Percentiles rank a stretch among this genome's conserved stretches.
Evolutionary conservation across 768 basidiomycete genomes (phyloP).

Genomic region (Lentinula sp.): DNA sequence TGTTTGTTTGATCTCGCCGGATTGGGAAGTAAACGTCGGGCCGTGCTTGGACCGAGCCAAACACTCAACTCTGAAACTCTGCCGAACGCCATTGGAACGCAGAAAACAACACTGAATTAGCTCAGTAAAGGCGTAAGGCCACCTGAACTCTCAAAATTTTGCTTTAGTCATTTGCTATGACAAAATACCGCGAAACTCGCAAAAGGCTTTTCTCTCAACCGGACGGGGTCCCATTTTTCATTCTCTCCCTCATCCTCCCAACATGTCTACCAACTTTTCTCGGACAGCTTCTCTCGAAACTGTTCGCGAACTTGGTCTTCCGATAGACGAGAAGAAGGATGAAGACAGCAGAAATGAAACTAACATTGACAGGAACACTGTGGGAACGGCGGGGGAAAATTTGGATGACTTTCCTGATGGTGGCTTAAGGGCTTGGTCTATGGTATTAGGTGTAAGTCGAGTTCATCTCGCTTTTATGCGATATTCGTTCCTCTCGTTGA

Average conservation of each 20-base stretch:
- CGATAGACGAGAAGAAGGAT: not conserved
- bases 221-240: too few species aligned
- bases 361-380: not conserved
- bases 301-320: not conserved
- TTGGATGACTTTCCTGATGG: slow-evolving; percentile 28
- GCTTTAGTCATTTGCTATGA: not conserved
- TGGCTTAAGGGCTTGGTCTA: slow-evolving; percentile 32
- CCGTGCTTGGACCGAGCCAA: too few species aligned
- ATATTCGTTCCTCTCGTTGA: not conserved
- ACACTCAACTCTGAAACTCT: too few species aligned
- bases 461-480: too few species aligned
- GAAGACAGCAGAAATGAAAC: not conserved
- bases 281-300: not conserved
- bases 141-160: too few species aligned
- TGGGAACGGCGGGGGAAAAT: not conserved
- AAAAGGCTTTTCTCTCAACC: not conserved
- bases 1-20: too few species aligned
- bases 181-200: not conserved
- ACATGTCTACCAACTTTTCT: too few species aligned
- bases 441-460: slow-evolving; percentile 29
- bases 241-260: too few species aligned
- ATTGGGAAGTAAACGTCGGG: too few species aligned
- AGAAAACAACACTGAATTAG: not conserved
- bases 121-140: too few species aligned
- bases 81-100: too few species aligned